Conservation (phyloP, 2,329 filamentous ascomycete genomes). For the Fragosphaeria purpurea region DNA sequence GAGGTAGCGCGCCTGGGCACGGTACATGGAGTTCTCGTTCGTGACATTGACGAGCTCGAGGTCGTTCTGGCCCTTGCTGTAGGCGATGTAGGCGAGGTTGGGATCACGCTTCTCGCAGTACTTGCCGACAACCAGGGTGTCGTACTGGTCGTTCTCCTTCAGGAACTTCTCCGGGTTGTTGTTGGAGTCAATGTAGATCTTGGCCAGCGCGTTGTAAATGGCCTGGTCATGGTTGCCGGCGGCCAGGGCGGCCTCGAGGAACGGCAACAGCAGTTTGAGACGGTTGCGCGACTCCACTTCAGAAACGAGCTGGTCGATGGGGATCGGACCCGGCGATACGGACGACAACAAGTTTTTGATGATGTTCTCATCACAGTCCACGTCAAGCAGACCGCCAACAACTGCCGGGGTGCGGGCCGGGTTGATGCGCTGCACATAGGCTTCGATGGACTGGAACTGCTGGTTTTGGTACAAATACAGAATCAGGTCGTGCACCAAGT, state of each 20-base stretch:
- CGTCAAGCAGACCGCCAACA: conserved; percentile 84
- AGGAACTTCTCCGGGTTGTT: conserved; percentile 97
- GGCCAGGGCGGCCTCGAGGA: conserved; percentile 85
- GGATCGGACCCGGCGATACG: conserved; percentile 74
- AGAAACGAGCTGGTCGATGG: conserved; percentile 84
- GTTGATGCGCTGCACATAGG: conserved; percentile 96
- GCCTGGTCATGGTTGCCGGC: conserved; percentile 92
- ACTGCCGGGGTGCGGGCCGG: conserved; percentile 83
- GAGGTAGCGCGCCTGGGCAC: conserved; percentile 90
- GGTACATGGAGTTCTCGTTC: conserved; percentile 99
- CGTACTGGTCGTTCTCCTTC: conserved; percentile 94
- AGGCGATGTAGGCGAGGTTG: conserved; percentile 89
- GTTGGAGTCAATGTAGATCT: conserved; percentile 99
- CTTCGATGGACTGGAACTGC: conserved; percentile 97
- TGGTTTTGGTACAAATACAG: conserved; percentile 98
- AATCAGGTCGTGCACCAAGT: conserved; percentile 94
- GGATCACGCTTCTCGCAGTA: conserved; percentile 99
- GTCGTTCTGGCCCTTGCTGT: conserved; percentile 94
- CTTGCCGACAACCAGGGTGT: conserved; percentile 84
- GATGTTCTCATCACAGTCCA: conserved; percentile 92
- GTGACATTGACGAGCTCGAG: conserved; percentile 95
- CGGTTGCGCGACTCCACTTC: conserved; percentile 96
- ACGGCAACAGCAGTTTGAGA: conserved; percentile 87
- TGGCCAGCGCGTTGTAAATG: conserved; percentile 92
- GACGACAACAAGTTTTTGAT: conserved; percentile 87